These are phyloP conservation scores for Aquanectria penicillioides DNA, from an alignment of 2,329 filamentous ascomycete genomes.

Conservation along the genomic window DNA sequence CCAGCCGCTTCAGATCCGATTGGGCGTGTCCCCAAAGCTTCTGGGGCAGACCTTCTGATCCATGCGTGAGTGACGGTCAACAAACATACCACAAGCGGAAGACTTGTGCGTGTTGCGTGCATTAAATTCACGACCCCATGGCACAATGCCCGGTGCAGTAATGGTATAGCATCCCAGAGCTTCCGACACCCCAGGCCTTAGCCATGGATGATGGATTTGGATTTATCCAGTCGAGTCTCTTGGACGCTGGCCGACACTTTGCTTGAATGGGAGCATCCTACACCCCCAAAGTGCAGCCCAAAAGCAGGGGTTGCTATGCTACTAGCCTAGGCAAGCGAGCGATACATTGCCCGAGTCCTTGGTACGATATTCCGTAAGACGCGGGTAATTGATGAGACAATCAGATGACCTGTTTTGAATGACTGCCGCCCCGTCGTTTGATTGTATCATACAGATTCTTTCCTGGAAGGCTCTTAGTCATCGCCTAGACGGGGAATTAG, in stretches of 20 bases:
- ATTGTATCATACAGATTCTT: slow-evolving; percentile 20
- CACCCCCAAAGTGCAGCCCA: background rate
- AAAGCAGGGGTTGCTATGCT: slow-evolving; percentile 2
- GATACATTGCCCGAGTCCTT: slow-evolving; percentile 25
- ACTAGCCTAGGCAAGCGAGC: slow-evolving; percentile 25
- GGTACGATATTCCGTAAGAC: slow-evolving; percentile 18
- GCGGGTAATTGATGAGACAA: slow-evolving; percentile 9
- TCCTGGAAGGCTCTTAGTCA: slow-evolving; percentile 11
- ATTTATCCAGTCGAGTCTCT: slow-evolving; percentile 6
- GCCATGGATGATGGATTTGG: slow-evolving; percentile 3
- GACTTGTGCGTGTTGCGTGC: slow-evolving; percentile 43
- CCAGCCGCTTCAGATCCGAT: slow-evolving; percentile 39
- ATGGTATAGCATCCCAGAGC: slow-evolving; percentile 8
- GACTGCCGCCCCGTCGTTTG: slow-evolving; percentile 11
- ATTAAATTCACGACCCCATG: slow-evolving; percentile 37
- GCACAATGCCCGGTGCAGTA: slow-evolving; percentile 29
- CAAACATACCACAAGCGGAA: slow-evolving; percentile 41
- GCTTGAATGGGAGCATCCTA: slow-evolving; percentile 6
- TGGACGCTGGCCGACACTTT: no score
- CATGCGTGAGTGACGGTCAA: slow-evolving; percentile 31
- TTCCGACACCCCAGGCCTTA: slow-evolving; percentile 14
- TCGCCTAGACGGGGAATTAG: background rate
- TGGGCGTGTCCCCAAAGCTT: slow-evolving; percentile 30
- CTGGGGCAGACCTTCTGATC: slow-evolving; percentile 37
- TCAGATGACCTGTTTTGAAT: slow-evolving; percentile 15